Base-by-base conservation (phyloP, 2,329 filamentous ascomycete species). In the Fonsecaea pedrosoi region DNA sequence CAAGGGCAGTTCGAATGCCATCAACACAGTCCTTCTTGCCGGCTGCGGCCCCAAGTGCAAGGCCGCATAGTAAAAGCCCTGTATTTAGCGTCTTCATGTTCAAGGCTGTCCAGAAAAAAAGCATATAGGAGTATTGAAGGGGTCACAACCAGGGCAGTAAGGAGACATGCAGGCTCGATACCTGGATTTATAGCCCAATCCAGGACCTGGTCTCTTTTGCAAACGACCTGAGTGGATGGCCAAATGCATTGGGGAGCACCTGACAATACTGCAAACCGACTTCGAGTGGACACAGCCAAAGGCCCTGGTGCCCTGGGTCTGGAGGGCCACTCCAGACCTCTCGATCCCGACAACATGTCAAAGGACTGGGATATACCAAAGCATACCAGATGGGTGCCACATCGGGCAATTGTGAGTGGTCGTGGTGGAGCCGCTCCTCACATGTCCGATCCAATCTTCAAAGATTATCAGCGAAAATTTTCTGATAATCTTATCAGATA, bases 1-100 rank as follows among this genome's bases (percentile, higher is more conserved):
- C 35, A 25, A 68, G 9, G 32, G 48, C 67, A 12, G 64, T 64
- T 5, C 38, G 48, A 34, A 69, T 62, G 40, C 67, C 67, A 48
- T 57, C 30, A 10, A 68, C n/a, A 58, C 63, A 66, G 30, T 40
- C 64, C 7, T 13, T 61, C 34, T 48, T 21, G 12, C 59, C 10
- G 30, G 62, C 58, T 10, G 55, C 35, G 35, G 40, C 30, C 25
- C 56, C 40, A 2, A 53, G 34, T 18, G 60, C 40, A 8, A 62
- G 40, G 8, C 53, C 57, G 40, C 50, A 50, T 10, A 68, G 54
- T 12, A 45, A 54, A 34, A 68, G 9, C 21, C 65, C 30, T 10
- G 65, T 21, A 18, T 32, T 45, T 30, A 45, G n/a, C 37, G 57
- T 15, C 38, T 40, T 57, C 66, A 68, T 65, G 10, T 34, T 64